phyloP scores from a whole-genome alignment of 2,329 filamentous ascomycete genomes.

The Calonectria pseudoturangicola region DNA sequence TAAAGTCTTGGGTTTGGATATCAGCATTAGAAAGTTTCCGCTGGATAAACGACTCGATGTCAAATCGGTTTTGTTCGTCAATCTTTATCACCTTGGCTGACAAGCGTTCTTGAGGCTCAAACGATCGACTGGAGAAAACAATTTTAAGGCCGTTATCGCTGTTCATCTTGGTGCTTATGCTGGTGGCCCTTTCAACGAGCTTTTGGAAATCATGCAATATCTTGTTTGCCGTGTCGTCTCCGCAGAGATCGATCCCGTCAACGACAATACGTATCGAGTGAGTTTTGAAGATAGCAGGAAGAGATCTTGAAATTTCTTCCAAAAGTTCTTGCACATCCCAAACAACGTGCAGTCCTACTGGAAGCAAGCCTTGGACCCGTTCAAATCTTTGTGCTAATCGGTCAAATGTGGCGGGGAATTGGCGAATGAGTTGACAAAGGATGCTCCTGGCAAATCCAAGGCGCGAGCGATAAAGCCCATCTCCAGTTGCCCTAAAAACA shows the following conservation, averaged over 20 bases:
- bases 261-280: slow-evolving; percentile 16
- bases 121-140: neutral
- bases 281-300: slow-evolving; percentile 13
- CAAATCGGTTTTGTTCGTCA: neutral
- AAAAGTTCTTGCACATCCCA: slow-evolving; percentile 25
- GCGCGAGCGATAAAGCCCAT: slow-evolving; percentile 7
- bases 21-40: neutral
- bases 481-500: neutral
- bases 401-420: slow-evolving; percentile 20
- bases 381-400: slow-evolving; percentile 2
- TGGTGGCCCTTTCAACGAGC: slow-evolving; percentile 2
- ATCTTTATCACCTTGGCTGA: neutral
- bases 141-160: slow-evolving; percentile 4
- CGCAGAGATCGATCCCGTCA: slow-evolving; percentile 22
- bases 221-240: slow-evolving; percentile 15
- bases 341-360: neutral
- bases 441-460: slow-evolving; percentile 20
- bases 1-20: neutral
- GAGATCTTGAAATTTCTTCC: slow-evolving; percentile 3
- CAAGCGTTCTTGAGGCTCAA: neutral
- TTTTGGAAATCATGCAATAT: slow-evolving; percentile 25
- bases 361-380: neutral
- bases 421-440: slow-evolving; percentile 15
- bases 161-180: neutral
- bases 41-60: slow-evolving; percentile 9